Conservation (phyloP, 2,329 filamentous ascomycete genomes). For the Colletotrichum noveboracense region DNA sequence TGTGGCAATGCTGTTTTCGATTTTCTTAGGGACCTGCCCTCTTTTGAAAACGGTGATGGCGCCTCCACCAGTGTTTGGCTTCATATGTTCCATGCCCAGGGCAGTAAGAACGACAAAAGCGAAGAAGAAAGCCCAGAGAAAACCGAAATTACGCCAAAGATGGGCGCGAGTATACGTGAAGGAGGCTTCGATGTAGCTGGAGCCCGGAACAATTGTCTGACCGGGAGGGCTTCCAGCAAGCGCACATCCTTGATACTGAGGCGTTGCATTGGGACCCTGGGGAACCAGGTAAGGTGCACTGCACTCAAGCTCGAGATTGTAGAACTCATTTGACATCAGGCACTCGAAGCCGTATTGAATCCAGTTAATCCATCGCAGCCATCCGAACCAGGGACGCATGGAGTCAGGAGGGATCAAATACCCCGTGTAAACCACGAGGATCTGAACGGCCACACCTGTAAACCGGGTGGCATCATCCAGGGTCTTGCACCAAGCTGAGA, state of each 20-base stretch:
- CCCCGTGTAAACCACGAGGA: slow-evolving; percentile 32
- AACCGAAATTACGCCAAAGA: slow-evolving; percentile 64
- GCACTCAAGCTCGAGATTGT: slow-evolving; percentile 59
- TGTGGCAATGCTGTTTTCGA: slow-evolving; percentile 62
- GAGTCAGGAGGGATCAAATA: slow-evolving; percentile 59
- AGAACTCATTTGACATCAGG: slow-evolving; percentile 69
- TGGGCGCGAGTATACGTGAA: slow-evolving; percentile 62
- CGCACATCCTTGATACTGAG: slow-evolving; percentile 64
- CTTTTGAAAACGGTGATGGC: slow-evolving; percentile 68
- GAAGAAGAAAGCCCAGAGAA: slow-evolving; percentile 54
- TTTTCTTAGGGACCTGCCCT: slow-evolving; percentile 63
- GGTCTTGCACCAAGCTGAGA: slow-evolving; percentile 53
- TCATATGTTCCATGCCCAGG: slow-evolving; percentile 44
- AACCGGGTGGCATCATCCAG: slow-evolving; percentile 47
- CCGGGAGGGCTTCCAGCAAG: slow-evolving; percentile 62
- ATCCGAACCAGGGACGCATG: slow-evolving; percentile 51
- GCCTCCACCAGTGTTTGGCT: slow-evolving; percentile 64
- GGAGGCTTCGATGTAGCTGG: slow-evolving; percentile 56
- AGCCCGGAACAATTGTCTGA: slow-evolving; percentile 55
- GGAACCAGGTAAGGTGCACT: slow-evolving; percentile 60
- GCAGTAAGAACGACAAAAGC: slow-evolving; percentile 51
- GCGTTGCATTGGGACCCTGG: slow-evolving; percentile 44
- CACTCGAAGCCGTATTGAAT: slow-evolving; percentile 68
- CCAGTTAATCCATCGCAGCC: slow-evolving; percentile 62
- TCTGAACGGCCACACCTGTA: slow-evolving; percentile 31